Conservation (phyloP, 306 rosid genomes). For the Ormosia semicastrata region DNA sequence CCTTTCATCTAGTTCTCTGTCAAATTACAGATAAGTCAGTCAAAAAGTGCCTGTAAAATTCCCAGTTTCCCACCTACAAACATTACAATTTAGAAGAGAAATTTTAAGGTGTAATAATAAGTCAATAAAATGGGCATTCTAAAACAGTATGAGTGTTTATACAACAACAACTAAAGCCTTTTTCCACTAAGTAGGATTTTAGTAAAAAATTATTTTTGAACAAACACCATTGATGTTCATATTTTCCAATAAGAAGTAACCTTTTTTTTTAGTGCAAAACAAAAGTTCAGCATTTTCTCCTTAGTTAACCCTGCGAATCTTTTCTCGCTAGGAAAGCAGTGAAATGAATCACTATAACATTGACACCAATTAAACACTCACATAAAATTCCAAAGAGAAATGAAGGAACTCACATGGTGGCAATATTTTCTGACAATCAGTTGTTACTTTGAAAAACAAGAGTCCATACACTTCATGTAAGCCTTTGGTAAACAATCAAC, state of each 20-base stretch:
- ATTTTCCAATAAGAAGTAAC: neutral
- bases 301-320: neutral
- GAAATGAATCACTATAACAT: neutral
- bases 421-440: neutral
- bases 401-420: neutral
- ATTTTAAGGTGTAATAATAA: neutral
- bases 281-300: neutral
- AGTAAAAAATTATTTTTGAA: too few species aligned
- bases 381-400: neutral
- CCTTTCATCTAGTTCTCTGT: constrained; percentile 78
- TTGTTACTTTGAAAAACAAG: neutral
- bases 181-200: too few species aligned
- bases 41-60: neutral
- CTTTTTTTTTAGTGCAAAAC: neutral
- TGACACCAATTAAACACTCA: neutral
- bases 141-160: neutral
- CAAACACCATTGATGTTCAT: neutral
- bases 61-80: neutral
- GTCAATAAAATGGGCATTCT: neutral
- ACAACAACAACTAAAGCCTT: neutral
- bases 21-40: constrained; percentile 12
- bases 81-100: neutral
- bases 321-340: neutral
- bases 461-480: neutral
- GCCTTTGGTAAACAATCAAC: neutral